phyloP scores from a whole-genome alignment of 2,329 filamentous ascomycete genomes.

The Fusarium coicis region DNA sequence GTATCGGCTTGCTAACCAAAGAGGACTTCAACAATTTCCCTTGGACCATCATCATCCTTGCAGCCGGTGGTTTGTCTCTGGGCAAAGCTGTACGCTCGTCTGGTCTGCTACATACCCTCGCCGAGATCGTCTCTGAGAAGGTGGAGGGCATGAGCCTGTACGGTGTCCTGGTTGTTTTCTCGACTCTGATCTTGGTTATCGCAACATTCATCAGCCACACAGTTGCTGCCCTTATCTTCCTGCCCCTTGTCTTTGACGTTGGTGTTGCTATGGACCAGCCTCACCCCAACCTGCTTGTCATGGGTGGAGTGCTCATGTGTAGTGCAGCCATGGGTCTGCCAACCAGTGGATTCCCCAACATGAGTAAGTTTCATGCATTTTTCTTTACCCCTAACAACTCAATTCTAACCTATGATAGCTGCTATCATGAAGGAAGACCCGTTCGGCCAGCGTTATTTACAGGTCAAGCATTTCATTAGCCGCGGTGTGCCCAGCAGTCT shows the following conservation, averaged over 20 bases:
- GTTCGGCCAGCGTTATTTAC: constrained; percentile 89
- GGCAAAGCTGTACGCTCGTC: constrained; percentile 96
- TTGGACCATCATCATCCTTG: constrained; percentile 99
- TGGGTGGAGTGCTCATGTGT: constrained; percentile 96
- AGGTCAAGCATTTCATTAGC: constrained; percentile 94
- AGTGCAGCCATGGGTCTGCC: constrained; percentile 95
- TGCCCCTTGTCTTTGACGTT: constrained; percentile 89
- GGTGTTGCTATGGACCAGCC: constrained; percentile 87
- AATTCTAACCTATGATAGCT: constrained; percentile 62
- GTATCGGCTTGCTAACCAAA: constrained; percentile 94
- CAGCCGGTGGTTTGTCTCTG: constrained; percentile 89
- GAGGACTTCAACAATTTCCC: constrained; percentile 99
- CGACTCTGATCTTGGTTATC: constrained; percentile 84
- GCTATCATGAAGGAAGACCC: constrained; percentile 99
- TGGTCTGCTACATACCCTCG: constrained; percentile 89
- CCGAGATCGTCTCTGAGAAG: constrained; percentile 75
- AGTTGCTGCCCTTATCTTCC: constrained; percentile 92
- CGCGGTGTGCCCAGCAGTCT: constrained; percentile 90
- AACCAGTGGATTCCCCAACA: constrained; percentile 97
- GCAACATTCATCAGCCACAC: constrained; percentile 99
- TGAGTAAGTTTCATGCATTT: constrained; percentile 77
- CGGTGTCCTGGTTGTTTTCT: constrained; percentile 86
- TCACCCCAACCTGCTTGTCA: constrained; percentile 93
- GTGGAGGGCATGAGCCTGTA: constrained; percentile 88
- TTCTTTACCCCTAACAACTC: neutral